Evolutionary conservation across 192 early-diverging fungal genomes (phyloP), one percentile per base, ranked within the genome.

Genomic region (Phycomyces nitens): DNA sequence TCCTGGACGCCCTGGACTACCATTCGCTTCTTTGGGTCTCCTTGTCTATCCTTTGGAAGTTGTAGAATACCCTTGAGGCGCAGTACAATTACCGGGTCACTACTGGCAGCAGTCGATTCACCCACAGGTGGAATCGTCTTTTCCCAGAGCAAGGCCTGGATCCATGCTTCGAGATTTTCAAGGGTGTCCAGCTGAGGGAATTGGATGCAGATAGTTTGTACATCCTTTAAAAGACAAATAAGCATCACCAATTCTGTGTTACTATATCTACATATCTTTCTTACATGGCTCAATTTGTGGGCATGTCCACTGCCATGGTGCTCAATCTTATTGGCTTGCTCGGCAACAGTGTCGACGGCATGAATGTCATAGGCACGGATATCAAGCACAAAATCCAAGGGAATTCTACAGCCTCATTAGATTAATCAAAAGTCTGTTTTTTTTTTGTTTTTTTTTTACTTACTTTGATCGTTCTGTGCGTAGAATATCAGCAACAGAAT

Each of bases 1-100:
- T 89, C 88, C 41, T 84, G 77, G 1, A 89, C 88, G 15, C 78
- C 84, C 60, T 89, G 88, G 22, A 88, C 78, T 7, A 87, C 72
- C 50, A 71, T 24, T 10, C 62, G 66, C 9, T 61, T 56, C 39
- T 77, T 76, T 12, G 49, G 34, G 55, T 64, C 72, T 24, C 23
- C 56, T 20, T 59, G 42, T 21, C 27, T 56, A 42, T 57, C 54
- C 39, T 69, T 61, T n/a, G 63, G 65, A 42, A 76, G 74, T 47
- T 82, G 66, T 39, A 89, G 34, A 12, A 88, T 69, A 3, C 81
- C 86, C 43, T 89, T 89, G 24, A 89, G 65, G 12, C 86, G 77
- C 26, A 89, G 65, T 12, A 89, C 75, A 38, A 74, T 71, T 4
- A 79, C 57, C 63, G 60, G 40, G 41, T 69, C 43, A 18, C 41